These are phyloP conservation scores for Melocanna baccifera DNA, from an alignment of 176 grass and related monocot genomes.

Conservation along the genomic window DNA sequence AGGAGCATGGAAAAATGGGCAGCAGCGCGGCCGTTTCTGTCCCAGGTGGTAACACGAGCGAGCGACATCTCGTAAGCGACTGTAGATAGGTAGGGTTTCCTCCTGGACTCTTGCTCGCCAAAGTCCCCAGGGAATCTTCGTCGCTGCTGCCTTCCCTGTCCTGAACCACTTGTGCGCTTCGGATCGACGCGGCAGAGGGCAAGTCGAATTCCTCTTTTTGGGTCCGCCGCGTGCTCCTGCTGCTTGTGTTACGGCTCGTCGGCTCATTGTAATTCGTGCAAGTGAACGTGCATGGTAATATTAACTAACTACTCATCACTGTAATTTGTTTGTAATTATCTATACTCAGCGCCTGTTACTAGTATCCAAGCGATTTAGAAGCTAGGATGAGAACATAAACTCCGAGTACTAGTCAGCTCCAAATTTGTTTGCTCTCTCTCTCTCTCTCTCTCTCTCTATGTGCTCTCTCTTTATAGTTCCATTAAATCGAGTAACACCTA, in stretches of 20 bases:
- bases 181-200: background rate
- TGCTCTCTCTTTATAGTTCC: too few species aligned
- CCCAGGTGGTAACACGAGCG: conserved; percentile 13
- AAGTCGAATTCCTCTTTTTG: background rate
- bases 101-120: background rate
- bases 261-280: background rate
- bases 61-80: conserved; percentile 22
- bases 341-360: too few species aligned
- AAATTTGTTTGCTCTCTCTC: too few species aligned
- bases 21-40: background rate
- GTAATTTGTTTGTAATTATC: background rate
- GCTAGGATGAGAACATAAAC: too few species aligned
- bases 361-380: too few species aligned
- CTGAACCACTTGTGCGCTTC: background rate
- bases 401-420: too few species aligned
- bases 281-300: background rate
- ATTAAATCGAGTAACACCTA: background rate
- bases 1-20: background rate
- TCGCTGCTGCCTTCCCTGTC: background rate
- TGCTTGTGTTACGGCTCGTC: background rate
- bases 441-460: too few species aligned
- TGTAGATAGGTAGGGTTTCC: background rate
- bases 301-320: too few species aligned
- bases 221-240: background rate
- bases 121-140: conserved; percentile 9